Evolutionary conservation across 805 yeast genomes (phyloP).

Genomic region (Ogataea corticis): DNA sequence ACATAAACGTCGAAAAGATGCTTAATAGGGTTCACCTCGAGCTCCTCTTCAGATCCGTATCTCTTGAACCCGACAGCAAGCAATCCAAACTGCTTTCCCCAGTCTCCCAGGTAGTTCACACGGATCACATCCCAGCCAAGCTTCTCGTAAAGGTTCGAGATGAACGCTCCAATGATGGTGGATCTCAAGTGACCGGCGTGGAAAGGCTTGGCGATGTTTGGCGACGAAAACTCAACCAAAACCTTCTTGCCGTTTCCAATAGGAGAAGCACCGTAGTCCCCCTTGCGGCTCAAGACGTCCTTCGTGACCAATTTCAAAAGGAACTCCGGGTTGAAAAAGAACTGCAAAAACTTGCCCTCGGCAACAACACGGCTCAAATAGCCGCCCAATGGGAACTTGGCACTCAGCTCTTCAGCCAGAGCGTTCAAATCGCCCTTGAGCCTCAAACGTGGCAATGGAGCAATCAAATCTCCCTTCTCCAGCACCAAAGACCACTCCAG

Average conservation of each 20-base stretch:
- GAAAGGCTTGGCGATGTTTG: constrained; percentile 98
- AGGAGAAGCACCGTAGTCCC: constrained; percentile 72
- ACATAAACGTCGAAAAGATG: constrained; percentile 96
- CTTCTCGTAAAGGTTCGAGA: constrained; percentile 84
- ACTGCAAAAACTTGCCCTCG: constrained; percentile 90
- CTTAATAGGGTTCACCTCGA: constrained; percentile 80
- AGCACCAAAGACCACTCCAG: constrained; percentile 83
- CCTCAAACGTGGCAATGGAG: constrained; percentile 89
- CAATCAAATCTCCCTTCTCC: constrained; percentile 89
- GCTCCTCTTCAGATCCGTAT: constrained; percentile 77
- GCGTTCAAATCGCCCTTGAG: constrained; percentile 82
- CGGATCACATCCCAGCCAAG: constrained; percentile 92
- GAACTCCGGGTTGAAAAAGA: constrained; percentile 69
- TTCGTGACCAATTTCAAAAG: constrained; percentile 69
- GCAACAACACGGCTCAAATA: constrained; percentile 71
- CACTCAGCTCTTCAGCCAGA: constrained; percentile 76
- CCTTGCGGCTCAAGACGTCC: constrained; percentile 61
- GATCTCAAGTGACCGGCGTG: constrained; percentile 99
- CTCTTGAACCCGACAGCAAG: constrained; percentile 89
- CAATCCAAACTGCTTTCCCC: constrained; percentile 99
- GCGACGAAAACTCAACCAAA: constrained; percentile 90
- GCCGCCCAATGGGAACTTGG: constrained; percentile 69
- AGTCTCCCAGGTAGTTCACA: constrained; percentile 95
- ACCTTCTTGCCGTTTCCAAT: constrained; percentile 71
- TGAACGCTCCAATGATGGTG: constrained; percentile 95